A percentile compares a stretch with the other conserved stretches of the same genome.
These are phyloP conservation scores for Candida tammaniensis DNA, from an alignment of 805 yeast genomes.

Conservation along the genomic window DNA sequence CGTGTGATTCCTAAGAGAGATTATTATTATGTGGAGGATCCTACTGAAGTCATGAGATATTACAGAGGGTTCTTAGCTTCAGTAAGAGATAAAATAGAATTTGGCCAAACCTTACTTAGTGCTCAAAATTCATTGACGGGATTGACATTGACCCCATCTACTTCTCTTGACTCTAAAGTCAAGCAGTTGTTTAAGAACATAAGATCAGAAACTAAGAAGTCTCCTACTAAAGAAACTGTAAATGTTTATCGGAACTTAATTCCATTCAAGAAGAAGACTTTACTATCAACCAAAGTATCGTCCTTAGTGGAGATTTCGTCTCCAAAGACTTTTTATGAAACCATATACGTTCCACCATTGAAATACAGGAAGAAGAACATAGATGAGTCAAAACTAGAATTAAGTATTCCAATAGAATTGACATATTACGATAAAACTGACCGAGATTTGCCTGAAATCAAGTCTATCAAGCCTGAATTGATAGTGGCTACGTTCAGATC, in stretches of 20 bases:
- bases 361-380: conserved; percentile 19
- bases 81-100: conserved; percentile 17
- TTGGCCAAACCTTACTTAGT: conserved; percentile 8
- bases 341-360: conserved; percentile 32
- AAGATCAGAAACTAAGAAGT: conserved; percentile 17
- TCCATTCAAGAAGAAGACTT: conserved; percentile 30
- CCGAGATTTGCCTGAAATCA: conserved; percentile 30
- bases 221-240: conserved; percentile 13
- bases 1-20: conserved; percentile 34
- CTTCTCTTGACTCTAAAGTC: conserved; percentile 17
- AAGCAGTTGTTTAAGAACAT: conserved; percentile 31
- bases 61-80: conserved; percentile 34
- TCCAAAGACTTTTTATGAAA: conserved; percentile 27
- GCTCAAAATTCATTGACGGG: conserved; percentile 1
- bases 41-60: conserved; percentile 20
- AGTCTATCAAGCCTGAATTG: conserved; percentile 31
- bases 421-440: conserved; percentile 17
- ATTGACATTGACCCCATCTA: conserved; percentile 15
- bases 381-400: conserved; percentile 15
- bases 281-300: conserved; percentile 29
- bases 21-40: conserved; percentile 13
- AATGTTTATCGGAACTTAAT: conserved; percentile 29
- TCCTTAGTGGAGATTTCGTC: conserved; percentile 31
- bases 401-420: conserved; percentile 30
- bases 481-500: conserved; percentile 35